A percentile compares a stretch with the other conserved stretches of the same genome.
Conservation (phyloP, 257 asterid species). For the Nicotiana noctiflora region DNA sequence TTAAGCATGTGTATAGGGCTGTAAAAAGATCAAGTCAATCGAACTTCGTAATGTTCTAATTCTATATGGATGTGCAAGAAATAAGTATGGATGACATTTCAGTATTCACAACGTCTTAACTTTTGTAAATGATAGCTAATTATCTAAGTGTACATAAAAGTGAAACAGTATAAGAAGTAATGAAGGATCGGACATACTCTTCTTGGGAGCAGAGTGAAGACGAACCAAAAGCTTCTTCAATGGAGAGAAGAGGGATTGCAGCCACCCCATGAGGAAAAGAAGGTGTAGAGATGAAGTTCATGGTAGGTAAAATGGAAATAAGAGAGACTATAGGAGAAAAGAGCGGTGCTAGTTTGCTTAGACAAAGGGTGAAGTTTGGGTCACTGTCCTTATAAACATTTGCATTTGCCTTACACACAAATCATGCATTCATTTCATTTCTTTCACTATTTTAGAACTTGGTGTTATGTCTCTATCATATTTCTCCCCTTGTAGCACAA, state of each 20-base stretch:
- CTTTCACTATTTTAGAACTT: constrained; percentile 28
- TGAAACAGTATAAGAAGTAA: neutral
- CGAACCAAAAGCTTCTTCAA: constrained; percentile 84
- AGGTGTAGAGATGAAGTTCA: constrained; percentile 27
- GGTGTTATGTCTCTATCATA: constrained; percentile 58
- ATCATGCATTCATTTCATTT: constrained; percentile 24
- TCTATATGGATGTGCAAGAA: neutral
- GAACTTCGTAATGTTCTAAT: neutral
- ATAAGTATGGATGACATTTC: neutral
- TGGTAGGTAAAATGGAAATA: constrained; percentile 35
- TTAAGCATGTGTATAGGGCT: neutral
- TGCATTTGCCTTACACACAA: constrained; percentile 43
- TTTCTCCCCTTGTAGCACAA: constrained; percentile 40
- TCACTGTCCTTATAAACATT: constrained; percentile 28
- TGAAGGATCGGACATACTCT: constrained; percentile 40
- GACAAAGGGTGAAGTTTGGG: constrained; percentile 76
- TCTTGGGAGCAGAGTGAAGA: constrained; percentile 57
- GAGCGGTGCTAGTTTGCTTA: constrained; percentile 58
- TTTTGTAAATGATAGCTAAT: neutral
- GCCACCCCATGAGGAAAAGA: constrained; percentile 77
- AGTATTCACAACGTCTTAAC: neutral
- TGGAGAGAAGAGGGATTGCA: constrained; percentile 89
- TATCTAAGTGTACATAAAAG: neutral
- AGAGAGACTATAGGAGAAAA: constrained; percentile 28
- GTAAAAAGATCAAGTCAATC: neutral